Evolutionary conservation across 2,329 filamentous ascomycete genomes (phyloP), one percentile per base, ranked within the genome.

Genomic region (Beauveria brongniartii): DNA sequence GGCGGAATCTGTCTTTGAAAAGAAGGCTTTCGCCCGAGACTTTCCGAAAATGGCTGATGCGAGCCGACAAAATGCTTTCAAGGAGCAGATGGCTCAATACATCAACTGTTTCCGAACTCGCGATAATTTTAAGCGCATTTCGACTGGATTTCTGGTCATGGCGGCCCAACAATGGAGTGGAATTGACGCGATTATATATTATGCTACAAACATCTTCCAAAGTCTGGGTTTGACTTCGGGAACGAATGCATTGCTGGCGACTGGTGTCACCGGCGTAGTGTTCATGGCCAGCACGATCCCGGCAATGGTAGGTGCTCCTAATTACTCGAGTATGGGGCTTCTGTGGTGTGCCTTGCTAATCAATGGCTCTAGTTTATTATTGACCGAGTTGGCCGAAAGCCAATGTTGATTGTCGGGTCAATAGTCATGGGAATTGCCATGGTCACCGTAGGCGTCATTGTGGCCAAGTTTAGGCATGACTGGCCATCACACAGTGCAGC

Each of bases 1-100:
- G 72, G 88, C 89, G 0, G 88, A 91, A 71, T 85, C 84, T 0
- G 72, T 89, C 30, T 93, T 93, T 66, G 89, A 93, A 72, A 89
- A 91, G 73, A 82, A 85, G 40, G 84, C 83, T 1, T 78, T 87
- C 10, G 81, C 82, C 0, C 85, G 88, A 64, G 78, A 86, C 26
- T 80, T 80, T 61, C 78, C 79, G 1, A 73, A 75, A 30, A 65
- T 77, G 7, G 74, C 75, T 3, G 73, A 74, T 18, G 74, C 74
- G 61, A 71, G 75, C 61, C 70, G 73, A 60, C 71, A 73, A 41
- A 81, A 73, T 62, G 69, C 78, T 0, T 76, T 75, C 66, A 66
- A 70, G 14, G 66, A 76, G 24, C 75, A 82, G 66, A 70, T 81
- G 53, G 79, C 80, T 0, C 79, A 82, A 63, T 82, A 83, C 63